Base-by-base conservation (phyloP, 176 grass and related monocot genomes). In the Carex parvula region DNA sequence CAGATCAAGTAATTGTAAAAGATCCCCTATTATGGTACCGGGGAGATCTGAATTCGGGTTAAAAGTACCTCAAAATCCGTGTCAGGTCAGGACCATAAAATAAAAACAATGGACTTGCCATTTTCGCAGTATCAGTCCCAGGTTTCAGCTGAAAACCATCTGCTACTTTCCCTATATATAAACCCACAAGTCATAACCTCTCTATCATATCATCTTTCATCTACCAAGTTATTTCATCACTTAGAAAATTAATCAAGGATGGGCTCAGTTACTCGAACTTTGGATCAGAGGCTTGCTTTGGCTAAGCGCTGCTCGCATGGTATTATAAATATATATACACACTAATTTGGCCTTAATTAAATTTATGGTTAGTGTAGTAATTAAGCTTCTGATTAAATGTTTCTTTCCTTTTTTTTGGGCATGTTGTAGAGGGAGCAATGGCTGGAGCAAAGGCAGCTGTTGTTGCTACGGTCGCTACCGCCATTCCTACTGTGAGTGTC, bases 291-390 rank as follows among this genome's bases (percentile, higher is more conserved):
- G 67, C 84, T 94, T 4, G 90, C 91, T 75, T 64, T 92, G 57
- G 94, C 91, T 16, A 94, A 92, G n/a, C 90, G 86, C 20, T 97
- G 91, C 84, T 93, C 94, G 0, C 84, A 57, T 60, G 94, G 94
- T 97, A 87, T 0, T 13, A 68, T 11, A 20, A 12, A 37, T 0
- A 3, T 35, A 35, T 60, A 29, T 29, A 29, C 1, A 29, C 2
- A 29, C 29, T 29, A 56, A 41, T 39, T 52, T 53, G 14, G 18
- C 7, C 17, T 58, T 54, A 65, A 15, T 44, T 60, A 30, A 32
- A 65, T 65, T 14, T 5, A 13, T 59, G 15, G 8, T 35, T 55
- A 10, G 6, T 29, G 24, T 55, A 1, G 16, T 77, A 39, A 39
- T 5, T 39, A 13, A 32, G 32, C 12, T 12, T 55, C 13, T 77